Evolutionary conservation across 306 rosid species (phyloP).

Genomic region (Biancaea sappan): DNA sequence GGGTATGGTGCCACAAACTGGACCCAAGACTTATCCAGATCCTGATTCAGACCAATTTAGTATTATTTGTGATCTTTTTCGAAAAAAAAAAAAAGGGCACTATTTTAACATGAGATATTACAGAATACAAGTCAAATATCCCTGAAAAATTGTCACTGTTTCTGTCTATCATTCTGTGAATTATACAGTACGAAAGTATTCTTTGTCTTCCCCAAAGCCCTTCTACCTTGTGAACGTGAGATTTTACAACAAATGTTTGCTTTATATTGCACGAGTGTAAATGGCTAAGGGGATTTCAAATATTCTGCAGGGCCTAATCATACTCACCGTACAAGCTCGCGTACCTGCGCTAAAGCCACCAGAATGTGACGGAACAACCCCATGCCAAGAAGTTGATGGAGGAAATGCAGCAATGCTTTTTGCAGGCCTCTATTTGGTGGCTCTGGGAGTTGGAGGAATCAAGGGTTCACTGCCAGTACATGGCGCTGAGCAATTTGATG

Average conservation of each 20-base stretch:
- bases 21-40: background rate
- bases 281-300: slow-evolving; percentile 12
- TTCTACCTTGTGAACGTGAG: background rate
- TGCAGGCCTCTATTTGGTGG: slow-evolving; percentile 77
- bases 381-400: slow-evolving; percentile 66
- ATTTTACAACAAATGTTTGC: background rate
- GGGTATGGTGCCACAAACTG: background rate
- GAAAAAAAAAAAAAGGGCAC: background rate
- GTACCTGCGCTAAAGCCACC: slow-evolving; percentile 64
- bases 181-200: background rate
- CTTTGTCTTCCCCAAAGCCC: background rate
- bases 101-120: background rate
- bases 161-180: background rate
- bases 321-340: slow-evolving; percentile 79
- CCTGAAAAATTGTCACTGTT: background rate
- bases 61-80: background rate
- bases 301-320: slow-evolving; percentile 62
- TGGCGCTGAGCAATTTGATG: slow-evolving; percentile 94
- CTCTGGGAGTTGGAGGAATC: slow-evolving; percentile 88
- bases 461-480: slow-evolving; percentile 84
- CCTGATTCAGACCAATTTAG: background rate
- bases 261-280: background rate
- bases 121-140: background rate
- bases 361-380: slow-evolving; percentile 37
- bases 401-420: slow-evolving; percentile 66